Evolutionary conservation across 2,329 filamentous ascomycete genomes (phyloP), one percentile per base, ranked within the genome.

Genomic region (Iodosphaeria phyllophila): DNA sequence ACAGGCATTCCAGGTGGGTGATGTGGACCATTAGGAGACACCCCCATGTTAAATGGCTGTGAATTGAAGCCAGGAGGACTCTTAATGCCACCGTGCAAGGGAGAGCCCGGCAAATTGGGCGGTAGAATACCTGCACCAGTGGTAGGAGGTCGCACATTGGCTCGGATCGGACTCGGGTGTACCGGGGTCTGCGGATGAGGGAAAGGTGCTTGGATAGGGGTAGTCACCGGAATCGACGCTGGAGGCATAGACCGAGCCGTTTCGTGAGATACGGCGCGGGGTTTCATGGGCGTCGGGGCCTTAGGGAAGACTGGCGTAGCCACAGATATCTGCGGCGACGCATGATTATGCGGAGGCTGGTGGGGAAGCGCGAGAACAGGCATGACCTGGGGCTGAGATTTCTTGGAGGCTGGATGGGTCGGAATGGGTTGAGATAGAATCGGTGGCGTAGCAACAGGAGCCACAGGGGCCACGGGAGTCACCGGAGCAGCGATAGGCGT

Each of bases 251-350:
- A 58, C 42, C 73, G 68, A 7, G 70, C 70, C 14, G 73, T 74
- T 44, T 89, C 82, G 34, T 91, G 80, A 6, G 82, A 89, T 23
- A 68, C 53, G 31, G 84, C 78, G 28, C 80, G 72, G 18, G 72
- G 64, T 32, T 77, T 75, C 34, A 71, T 74, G 6, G 83, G 79
- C 8, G 79, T 84, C 5, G 82, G 72, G 12, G 74, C 73, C 46
- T 92, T 92, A 8, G 83, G 73, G 23, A 92, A 52, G 14, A 71
- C 74, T 6, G 89, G 86, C 17, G 79, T 89, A 7, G 78, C 76
- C 31, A 80, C 60, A 15, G 74, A 56, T 25, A 86, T 65, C 43
- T 82, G 79, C 6, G 86, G 86, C 10, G 86, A 93, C 23, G 71
- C 68, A 34, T 74, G 62, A 30, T 54, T 60, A 16, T 64, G 56